phyloP scores from a whole-genome alignment of 345 rosid species.

The Nephelium lappaceum region DNA sequence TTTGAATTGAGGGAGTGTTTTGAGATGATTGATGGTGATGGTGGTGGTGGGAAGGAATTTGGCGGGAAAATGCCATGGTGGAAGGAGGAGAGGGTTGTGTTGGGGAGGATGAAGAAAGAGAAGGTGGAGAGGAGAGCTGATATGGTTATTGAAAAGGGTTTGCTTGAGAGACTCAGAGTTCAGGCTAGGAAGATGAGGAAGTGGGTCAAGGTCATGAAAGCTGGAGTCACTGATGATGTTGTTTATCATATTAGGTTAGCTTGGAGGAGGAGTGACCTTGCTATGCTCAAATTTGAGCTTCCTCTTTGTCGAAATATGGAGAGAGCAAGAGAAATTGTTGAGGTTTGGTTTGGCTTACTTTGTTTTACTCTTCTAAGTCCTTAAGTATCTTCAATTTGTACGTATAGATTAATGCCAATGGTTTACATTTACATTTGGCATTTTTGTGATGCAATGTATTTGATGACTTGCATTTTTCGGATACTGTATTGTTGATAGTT shows the following conservation, averaged over 20 bases:
- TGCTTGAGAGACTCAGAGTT: conserved; percentile 58
- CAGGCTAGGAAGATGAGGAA: conserved; percentile 65
- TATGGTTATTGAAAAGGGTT: conserved; percentile 51
- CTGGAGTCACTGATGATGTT: conserved; percentile 71
- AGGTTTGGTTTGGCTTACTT: conserved; percentile 48
- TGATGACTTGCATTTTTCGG: background rate
- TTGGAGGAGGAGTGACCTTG: conserved; percentile 70
- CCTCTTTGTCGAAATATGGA: conserved; percentile 85
- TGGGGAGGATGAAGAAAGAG: conserved; percentile 64
- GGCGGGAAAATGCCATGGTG: conserved; percentile 71
- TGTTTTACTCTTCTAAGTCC: background rate
- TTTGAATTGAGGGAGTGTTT: conserved; percentile 36
- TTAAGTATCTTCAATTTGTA: background rate
- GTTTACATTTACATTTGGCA: background rate
- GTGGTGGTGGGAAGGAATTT: conserved; percentile 13
- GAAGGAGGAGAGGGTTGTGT: conserved; percentile 51
- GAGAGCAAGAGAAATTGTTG: conserved; percentile 76
- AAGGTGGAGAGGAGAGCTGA: conserved; percentile 52
- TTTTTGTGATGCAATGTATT: background rate
- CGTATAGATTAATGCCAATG: background rate
- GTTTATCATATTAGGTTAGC: conserved; percentile 55
- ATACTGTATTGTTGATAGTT: background rate
- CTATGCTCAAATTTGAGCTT: conserved; percentile 68
- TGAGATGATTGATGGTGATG: conserved; percentile 26
- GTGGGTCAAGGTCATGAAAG: conserved; percentile 88